Evolutionary conservation across 1,139 yeast species (phyloP).

Genomic region (Suhomyces anneliseae): DNA sequence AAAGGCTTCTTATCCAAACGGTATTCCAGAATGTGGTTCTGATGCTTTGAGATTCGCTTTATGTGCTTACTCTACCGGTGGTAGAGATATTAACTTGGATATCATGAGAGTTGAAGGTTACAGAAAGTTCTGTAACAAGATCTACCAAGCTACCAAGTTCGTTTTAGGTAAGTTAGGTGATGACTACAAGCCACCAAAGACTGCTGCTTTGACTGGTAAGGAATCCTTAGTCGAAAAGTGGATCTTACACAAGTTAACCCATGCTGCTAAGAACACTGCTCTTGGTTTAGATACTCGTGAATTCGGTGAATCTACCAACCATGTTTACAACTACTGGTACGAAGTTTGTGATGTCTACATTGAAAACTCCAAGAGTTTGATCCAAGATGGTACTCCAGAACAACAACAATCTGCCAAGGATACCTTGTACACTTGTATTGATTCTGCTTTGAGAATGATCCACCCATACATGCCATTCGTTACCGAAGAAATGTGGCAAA

Average conservation of each 20-base stretch:
- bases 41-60: slow-evolving; percentile 97
- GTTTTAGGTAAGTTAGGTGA: slow-evolving; percentile 91
- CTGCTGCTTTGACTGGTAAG: slow-evolving; percentile 62
- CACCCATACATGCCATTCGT: slow-evolving; percentile 98
- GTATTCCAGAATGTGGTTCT: slow-evolving; percentile 99
- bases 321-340: slow-evolving; percentile 92
- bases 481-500: slow-evolving; percentile 98
- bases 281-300: slow-evolving; percentile 78
- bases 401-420: slow-evolving; percentile 90
- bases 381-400: slow-evolving; percentile 82
- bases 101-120: slow-evolving; percentile 97
- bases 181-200: slow-evolving; percentile 71
- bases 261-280: slow-evolving; percentile 64
- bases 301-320: slow-evolving; percentile 83
- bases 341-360: slow-evolving; percentile 97
- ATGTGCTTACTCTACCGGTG: slow-evolving; percentile 98
- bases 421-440: slow-evolving; percentile 89
- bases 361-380: slow-evolving; percentile 92
- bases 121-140: slow-evolving; percentile 99
- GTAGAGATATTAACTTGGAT: slow-evolving; percentile 95
- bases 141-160: slow-evolving; percentile 97
- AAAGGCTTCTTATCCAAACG: slow-evolving; percentile 86
- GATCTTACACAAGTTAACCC: slow-evolving; percentile 85
- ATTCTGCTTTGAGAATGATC: slow-evolving; percentile 85
- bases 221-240: slow-evolving; percentile 95